Evolutionary conservation across 495 filamentous ascomycete species (phyloP), one percentile per base, ranked within the genome.

Genomic region (Penicillium tannophilum): DNA sequence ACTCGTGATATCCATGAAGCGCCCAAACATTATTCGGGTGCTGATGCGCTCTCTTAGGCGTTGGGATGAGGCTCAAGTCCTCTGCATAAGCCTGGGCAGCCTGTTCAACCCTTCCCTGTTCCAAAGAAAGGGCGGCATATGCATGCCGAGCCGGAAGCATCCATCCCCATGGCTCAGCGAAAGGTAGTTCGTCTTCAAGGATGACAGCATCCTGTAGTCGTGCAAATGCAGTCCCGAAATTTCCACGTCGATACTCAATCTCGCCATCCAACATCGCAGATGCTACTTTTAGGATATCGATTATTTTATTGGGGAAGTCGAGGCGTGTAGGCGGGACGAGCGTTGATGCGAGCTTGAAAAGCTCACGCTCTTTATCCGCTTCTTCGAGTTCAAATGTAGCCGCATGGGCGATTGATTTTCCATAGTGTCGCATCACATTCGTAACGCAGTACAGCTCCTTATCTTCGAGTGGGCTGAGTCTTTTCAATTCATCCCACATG

Each of bases 1-100:
- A 88, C 70, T 90, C 87, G 56, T 88, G 77, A 51, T 81, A 83
- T 0, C 87, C 87, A 62, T 88, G 84, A 51, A 89, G 74, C 33
- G 85, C 78, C 86, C 86, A 90, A 6, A 90, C 82, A 62, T 90
- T 90, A 51, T 83, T 85, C 1, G 80, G 82, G 63, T 89, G 86
- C 39, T 81, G 83, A 47, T 82, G 69, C 0, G 85, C 78, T 3
- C 86, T 72, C 6, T 83, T 81, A 4, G 88, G 63, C 1, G 77
- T 77, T 12, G 76, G 70, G 24, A 76, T 73, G 20, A 87, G 70
- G 0, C 87, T 86, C 1, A 90, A 75, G 64, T 90, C 87, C 2
- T 84, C 84, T 4, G 72, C 69, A 52, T 89, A 90, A 2, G 84
- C 78, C 0, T 64, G 68, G 10, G 76, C 58, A 0, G 86, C 86